These are phyloP conservation scores for Tuber microsphaerosporum DNA, from an alignment of 495 filamentous ascomycete species.

Conservation along the genomic window DNA sequence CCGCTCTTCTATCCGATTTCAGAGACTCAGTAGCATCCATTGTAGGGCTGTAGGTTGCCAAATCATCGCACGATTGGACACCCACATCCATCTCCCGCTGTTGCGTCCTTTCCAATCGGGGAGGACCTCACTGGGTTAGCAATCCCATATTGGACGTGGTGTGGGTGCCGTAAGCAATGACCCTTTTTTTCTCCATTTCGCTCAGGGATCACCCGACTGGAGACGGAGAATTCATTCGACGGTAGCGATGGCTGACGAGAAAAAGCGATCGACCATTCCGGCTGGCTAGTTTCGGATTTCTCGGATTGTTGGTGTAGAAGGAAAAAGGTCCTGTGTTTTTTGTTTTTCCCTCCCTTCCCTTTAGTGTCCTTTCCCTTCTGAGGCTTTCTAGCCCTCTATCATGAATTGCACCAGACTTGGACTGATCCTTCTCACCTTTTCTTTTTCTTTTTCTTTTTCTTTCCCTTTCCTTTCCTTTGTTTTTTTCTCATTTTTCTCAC, in stretches of 20 bases:
- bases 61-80: slow-evolving; percentile 25
- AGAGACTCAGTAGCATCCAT: slow-evolving; percentile 34
- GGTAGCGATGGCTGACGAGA: slow-evolving; percentile 39
- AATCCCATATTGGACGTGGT: slow-evolving; percentile 28
- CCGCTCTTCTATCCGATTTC: slow-evolving; percentile 30
- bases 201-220: slow-evolving; percentile 39
- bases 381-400: slow-evolving; percentile 27
- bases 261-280: slow-evolving; percentile 38
- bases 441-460: slow-evolving; percentile 6
- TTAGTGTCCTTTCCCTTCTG: slow-evolving; percentile 34
- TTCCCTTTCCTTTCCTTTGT: background rate
- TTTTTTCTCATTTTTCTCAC: background rate
- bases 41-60: slow-evolving; percentile 39
- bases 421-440: slow-evolving; percentile 26
- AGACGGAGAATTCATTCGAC: slow-evolving; percentile 39
- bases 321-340: slow-evolving; percentile 22
- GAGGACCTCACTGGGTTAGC: slow-evolving; percentile 35
- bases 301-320: slow-evolving; percentile 28
- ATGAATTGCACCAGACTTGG: slow-evolving; percentile 33
- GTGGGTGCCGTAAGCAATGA: slow-evolving; percentile 30
- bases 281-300: slow-evolving; percentile 32
- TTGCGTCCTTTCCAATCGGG: slow-evolving; percentile 40
- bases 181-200: slow-evolving; percentile 35
- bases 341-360: slow-evolving; percentile 13
- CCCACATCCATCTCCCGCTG: slow-evolving; percentile 37